These are phyloP conservation scores for Pseudocercospora crystallina DNA, from an alignment of 2,329 filamentous ascomycete species.

Conservation along the genomic window DNA sequence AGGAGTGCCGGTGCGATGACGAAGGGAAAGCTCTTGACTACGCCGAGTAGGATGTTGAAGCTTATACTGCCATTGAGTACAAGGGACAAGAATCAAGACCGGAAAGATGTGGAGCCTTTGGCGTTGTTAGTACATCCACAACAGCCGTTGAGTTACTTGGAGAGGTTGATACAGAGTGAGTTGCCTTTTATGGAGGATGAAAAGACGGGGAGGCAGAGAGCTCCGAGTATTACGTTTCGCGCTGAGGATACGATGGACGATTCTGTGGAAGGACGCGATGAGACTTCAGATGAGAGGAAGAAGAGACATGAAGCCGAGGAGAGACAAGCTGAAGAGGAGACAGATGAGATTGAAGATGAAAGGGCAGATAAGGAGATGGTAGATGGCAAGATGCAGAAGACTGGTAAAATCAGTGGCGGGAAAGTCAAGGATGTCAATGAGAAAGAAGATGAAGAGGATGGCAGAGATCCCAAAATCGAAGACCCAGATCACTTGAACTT, in stretches of 20 bases:
- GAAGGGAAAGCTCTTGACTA: conserved; percentile 75
- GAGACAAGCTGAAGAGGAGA: conserved; percentile 35
- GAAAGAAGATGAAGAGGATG: conserved; percentile 30
- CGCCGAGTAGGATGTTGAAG: conserved; percentile 76
- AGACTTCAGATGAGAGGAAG: conserved; percentile 13
- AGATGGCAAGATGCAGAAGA: conserved; percentile 50
- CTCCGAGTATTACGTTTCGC: conserved; percentile 74
- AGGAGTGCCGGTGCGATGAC: conserved; percentile 61
- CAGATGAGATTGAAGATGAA: conserved; percentile 37
- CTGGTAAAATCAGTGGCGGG: conserved; percentile 40
- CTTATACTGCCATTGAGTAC: conserved; percentile 73
- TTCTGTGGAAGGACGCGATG: conserved; percentile 36
- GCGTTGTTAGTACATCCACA: conserved; percentile 85
- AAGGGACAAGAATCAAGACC: conserved; percentile 57
- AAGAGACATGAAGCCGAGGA: conserved; percentile 33
- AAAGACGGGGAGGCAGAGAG: conserved; percentile 64
- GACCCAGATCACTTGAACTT: conserved; percentile 59
- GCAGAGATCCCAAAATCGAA: background rate
- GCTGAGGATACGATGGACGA: conserved; percentile 72
- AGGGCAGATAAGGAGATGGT: conserved; percentile 51
- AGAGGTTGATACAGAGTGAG: conserved; percentile 85
- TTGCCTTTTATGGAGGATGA: conserved; percentile 59
- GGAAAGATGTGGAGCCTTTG: conserved; percentile 76
- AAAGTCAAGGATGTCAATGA: conserved; percentile 43
- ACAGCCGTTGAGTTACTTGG: conserved; percentile 86